A percentile compares a stretch with the other conserved stretches of the same genome.
Evolutionary conservation across 2,329 filamentous ascomycete species (phyloP).

Genomic region (Tolypocladium tundrense): DNA sequence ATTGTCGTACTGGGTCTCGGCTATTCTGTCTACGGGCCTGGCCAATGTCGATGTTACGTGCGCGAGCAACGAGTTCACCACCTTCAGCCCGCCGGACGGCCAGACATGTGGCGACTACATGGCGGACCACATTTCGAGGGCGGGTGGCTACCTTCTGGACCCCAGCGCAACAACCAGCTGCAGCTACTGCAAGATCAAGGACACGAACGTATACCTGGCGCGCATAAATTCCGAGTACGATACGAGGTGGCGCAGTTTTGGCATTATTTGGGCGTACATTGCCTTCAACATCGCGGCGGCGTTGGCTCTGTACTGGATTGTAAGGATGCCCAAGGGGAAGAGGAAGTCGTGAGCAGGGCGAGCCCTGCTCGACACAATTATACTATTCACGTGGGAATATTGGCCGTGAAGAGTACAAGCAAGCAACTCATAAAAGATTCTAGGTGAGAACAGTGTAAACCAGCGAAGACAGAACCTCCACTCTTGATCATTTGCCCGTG

Average conservation of each 20-base stretch:
- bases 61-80: neutral
- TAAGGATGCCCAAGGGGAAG: neutral
- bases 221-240: neutral
- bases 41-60: neutral
- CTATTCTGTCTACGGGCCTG: neutral
- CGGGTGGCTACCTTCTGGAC: neutral
- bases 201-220: neutral
- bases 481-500: no score
- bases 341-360: neutral
- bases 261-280: neutral
- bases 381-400: no score
- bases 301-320: neutral
- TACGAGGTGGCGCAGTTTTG: neutral
- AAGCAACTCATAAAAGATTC: no score
- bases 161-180: neutral
- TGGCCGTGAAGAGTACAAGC: no score
- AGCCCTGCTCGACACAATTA: no score
- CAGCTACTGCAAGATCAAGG: neutral
- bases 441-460: no score
- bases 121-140: neutral
- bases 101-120: neutral
- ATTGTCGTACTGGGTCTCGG: conserved; percentile 12
- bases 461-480: no score
- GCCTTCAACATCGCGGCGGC: neutral
- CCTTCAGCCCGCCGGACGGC: neutral